Percentiles rank a stretch among this genome's conserved stretches.
phyloP scores from a whole-genome alignment of 352 stramenopile genomes.

The Phytophthora hybrid region DNA sequence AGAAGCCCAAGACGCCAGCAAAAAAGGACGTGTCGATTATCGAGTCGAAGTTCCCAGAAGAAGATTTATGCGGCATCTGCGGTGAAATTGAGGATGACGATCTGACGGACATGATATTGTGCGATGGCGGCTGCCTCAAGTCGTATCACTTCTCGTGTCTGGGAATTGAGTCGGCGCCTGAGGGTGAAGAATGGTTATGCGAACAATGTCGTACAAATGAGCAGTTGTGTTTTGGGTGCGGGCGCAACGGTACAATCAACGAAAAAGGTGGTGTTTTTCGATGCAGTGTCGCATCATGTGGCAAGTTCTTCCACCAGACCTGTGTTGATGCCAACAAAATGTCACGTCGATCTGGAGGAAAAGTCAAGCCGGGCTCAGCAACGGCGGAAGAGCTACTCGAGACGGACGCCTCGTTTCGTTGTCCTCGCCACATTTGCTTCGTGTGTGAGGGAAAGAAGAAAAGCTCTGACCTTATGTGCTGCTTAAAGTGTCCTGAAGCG shows the following conservation, averaged over 20 bases:
- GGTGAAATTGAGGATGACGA: slow-evolving; percentile 87
- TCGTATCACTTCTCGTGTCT: slow-evolving; percentile 94
- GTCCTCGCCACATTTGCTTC: slow-evolving; percentile 87
- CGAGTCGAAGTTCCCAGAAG: slow-evolving; percentile 68
- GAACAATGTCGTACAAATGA: slow-evolving; percentile 90
- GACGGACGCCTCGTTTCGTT: slow-evolving; percentile 87
- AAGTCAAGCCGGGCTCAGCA: slow-evolving; percentile 44
- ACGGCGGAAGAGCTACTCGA: slow-evolving; percentile 61
- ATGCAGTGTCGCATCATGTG: slow-evolving; percentile 70
- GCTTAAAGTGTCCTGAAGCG: slow-evolving; percentile 91
- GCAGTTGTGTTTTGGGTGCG: slow-evolving; percentile 91
- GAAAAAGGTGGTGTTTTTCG: slow-evolving; percentile 87
- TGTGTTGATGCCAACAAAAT: slow-evolving; percentile 76
- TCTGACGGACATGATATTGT: slow-evolving; percentile 90
- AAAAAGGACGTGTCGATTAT: slow-evolving; percentile 31
- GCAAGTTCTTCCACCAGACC: slow-evolving; percentile 88
- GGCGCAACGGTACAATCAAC: slow-evolving; percentile 88
- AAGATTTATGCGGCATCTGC: slow-evolving; percentile 80
- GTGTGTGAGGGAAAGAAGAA: slow-evolving; percentile 85
- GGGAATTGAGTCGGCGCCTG: slow-evolving; percentile 71
- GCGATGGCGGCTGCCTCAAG: slow-evolving; percentile 92
- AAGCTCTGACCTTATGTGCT: slow-evolving; percentile 86
- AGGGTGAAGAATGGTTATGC: slow-evolving; percentile 90
- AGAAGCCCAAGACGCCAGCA: slow-evolving; percentile 26
- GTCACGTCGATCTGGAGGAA: slow-evolving; percentile 54